These are phyloP conservation scores for Apiosordaria backusii DNA, from an alignment of 495 filamentous ascomycete genomes.

Conservation along the genomic window DNA sequence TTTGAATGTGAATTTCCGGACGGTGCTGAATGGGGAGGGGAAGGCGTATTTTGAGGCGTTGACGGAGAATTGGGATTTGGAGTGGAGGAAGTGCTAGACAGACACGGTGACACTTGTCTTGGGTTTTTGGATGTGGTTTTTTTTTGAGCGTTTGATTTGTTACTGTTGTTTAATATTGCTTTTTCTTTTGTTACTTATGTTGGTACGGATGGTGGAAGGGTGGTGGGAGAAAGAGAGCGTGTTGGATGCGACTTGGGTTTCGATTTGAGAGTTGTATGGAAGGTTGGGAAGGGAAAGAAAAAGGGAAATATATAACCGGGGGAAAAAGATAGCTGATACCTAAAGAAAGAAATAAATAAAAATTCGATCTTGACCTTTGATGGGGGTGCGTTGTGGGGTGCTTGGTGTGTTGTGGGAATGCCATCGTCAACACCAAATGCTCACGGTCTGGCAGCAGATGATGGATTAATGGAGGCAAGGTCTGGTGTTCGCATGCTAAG, in stretches of 20 bases:
- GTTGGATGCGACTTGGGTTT: too few relatives aligned
- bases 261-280: not conserved
- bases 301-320: not conserved
- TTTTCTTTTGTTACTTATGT: not conserved
- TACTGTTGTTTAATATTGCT: not conserved
- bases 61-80: conserved; percentile 40
- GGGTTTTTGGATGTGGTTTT: not conserved
- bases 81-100: conserved; percentile 42
- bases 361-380: not conserved
- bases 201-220: not conserved
- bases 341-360: conserved; percentile 1
- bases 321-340: not conserved
- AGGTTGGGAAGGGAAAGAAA: not conserved
- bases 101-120: too few relatives aligned
- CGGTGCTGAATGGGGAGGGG: conserved; percentile 34
- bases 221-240: not conserved
- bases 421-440: not conserved
- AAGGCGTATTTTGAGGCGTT: conserved; percentile 40
- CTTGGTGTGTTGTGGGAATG: not conserved
- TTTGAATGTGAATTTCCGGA: conserved; percentile 47
- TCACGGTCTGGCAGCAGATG: not conserved
- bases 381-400: not conserved
- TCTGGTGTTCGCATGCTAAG: not conserved
- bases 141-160: not conserved
- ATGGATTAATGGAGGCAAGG: not conserved